Base-by-base conservation (phyloP, 352 stramenopile genomes). In the Phytophthora hibernalis region DNA sequence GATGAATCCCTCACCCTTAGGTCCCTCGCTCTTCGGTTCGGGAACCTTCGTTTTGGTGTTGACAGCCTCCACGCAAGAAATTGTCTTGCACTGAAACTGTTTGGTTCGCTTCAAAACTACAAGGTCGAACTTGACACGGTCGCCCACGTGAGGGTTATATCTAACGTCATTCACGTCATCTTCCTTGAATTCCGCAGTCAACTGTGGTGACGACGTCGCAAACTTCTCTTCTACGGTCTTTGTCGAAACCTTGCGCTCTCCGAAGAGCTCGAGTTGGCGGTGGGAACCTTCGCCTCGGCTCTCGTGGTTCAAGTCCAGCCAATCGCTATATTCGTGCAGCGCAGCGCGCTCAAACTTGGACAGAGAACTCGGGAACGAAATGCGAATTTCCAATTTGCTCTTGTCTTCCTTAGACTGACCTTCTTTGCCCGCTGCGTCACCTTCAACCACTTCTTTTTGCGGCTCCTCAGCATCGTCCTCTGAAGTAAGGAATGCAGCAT, bases 301-400 rank as follows among this genome's bases (percentile, higher is more conserved):
- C 57, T 78, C 73, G 37, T 91, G 80, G n/a, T 60, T 66, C 10
- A 92, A 56, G 3, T 76, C 81, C 18, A 94, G 74, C 54, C 68
- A 83, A 18, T 87, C 76, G 48, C 80, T 88, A 57, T 92, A 94
- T 43, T 84, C 73, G 21, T 88, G 77, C 24, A 94, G 70, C 28
- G 73, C 82, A 40, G 74, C 72, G 44, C 84, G 82, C 64, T 94
- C 82, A 42, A 79, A 80, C 58, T 87, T 91, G n/a, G 80, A 82
- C 62, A 92, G 58, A 8, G 77, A 54, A 10, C 44, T 70, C 1
- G 80, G 70, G 18, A 90, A 74, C 31, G 66, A 74, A 31, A 84
- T 49, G 35, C 85, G 72, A 15, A 83, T 76, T 22, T 82, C 63
- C 10, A 22, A 5, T 22, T 67, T 65, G 11, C 13, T 40, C 6